Percentiles rank a stretch among this genome's conserved stretches.
phyloP scores from a whole-genome alignment of 345 rosid species.

The Eucalyptus shirleyi region DNA sequence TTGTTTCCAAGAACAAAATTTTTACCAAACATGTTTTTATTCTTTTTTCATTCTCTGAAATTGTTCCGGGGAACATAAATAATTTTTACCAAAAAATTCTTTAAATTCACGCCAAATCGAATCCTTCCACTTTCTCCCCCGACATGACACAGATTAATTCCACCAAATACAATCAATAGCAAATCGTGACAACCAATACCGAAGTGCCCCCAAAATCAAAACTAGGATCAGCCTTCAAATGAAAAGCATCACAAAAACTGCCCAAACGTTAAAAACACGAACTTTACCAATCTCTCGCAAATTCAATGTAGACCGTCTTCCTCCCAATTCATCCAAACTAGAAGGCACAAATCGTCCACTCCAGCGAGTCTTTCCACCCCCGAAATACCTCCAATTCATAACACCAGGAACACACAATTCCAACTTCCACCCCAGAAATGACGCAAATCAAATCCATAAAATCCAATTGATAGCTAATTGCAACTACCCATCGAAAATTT shows the following conservation, averaged over 20 bases:
- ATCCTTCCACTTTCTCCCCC: too few species aligned
- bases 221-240: too few species aligned
- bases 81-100: too few species aligned
- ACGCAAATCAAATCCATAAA: background rate
- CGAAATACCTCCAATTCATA: background rate
- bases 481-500: background rate
- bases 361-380: background rate
- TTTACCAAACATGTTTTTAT: too few species aligned
- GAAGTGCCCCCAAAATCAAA: too few species aligned
- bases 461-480: background rate
- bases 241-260: background rate
- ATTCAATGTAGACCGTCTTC: background rate
- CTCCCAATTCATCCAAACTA: background rate
- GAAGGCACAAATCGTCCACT: background rate
- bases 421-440: background rate
- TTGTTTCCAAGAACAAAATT: too few species aligned
- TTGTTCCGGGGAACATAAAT: too few species aligned
- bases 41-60: too few species aligned
- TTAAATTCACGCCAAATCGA: too few species aligned
- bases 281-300: background rate
- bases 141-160: rapidly evolving
- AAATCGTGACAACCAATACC: too few species aligned
- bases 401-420: background rate
- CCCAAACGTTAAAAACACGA: background rate
- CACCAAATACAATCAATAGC: too few species aligned